These are phyloP conservation scores for Monilinia aucupariae DNA, from an alignment of 2,329 filamentous ascomycete genomes.

Conservation along the genomic window DNA sequence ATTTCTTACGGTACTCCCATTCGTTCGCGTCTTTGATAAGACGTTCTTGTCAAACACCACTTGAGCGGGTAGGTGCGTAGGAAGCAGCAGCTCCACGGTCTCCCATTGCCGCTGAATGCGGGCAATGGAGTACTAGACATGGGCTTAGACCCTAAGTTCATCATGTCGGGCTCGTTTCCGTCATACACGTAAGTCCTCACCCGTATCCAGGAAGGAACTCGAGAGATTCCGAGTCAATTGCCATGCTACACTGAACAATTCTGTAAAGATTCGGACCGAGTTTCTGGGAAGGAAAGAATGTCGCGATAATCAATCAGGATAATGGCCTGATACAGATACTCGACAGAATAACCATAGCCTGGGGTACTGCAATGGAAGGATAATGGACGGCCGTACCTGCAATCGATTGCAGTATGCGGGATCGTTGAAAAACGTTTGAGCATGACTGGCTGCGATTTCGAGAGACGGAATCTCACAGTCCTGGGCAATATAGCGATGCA, in stretches of 20 bases:
- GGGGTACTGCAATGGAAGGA: neutral
- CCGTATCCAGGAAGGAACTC: neutral
- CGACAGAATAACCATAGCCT: neutral
- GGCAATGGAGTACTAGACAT: neutral
- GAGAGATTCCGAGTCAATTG: neutral
- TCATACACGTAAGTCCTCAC: neutral
- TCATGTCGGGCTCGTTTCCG: neutral
- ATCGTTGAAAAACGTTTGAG: neutral
- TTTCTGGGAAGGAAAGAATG: neutral
- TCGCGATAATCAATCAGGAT: constrained; percentile 2
- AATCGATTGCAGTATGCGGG: neutral
- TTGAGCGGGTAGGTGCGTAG: neutral
- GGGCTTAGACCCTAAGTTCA: neutral
- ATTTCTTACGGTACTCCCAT: neutral
- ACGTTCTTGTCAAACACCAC: neutral
- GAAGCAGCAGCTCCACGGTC: neutral
- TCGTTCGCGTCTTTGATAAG: neutral
- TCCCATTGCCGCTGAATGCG: neutral
- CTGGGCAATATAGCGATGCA: neutral
- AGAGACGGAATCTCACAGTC: neutral
- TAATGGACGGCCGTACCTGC: neutral
- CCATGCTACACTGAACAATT: constrained; percentile 2
- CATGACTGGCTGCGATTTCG: neutral
- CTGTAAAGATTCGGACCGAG: constrained; percentile 1
- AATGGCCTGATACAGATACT: neutral